Evolutionary conservation across 2,329 filamentous ascomycete species (phyloP).

Genomic region (Orbilia brochopaga): DNA sequence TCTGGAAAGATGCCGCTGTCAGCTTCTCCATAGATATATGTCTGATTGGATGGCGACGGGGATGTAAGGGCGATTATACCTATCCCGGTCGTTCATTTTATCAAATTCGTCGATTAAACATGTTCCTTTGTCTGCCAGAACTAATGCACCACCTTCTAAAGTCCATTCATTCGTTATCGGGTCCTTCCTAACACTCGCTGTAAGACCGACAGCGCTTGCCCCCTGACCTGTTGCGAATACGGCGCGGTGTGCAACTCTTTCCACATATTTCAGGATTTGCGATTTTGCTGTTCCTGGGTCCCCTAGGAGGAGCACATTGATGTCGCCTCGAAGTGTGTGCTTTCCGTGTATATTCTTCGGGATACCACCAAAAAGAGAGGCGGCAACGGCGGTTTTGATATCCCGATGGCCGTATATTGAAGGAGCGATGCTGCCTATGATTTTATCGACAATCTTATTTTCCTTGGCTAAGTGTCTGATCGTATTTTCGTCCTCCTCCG

Average conservation of each 20-base stretch:
- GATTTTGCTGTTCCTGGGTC: conserved; percentile 98
- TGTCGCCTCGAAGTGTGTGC: conserved; percentile 92
- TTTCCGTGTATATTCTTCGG: conserved; percentile 87
- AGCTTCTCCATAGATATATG: neutral
- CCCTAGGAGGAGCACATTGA: conserved; percentile 94
- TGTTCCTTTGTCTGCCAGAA: conserved; percentile 91
- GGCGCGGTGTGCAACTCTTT: conserved; percentile 94
- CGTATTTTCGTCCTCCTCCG: conserved; percentile 89
- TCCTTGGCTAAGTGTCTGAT: conserved; percentile 89
- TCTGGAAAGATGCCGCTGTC: conserved; percentile 57
- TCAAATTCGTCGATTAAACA: conserved; percentile 99
- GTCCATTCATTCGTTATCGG: conserved; percentile 97
- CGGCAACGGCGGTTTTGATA: conserved; percentile 93
- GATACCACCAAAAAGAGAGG: conserved; percentile 93
- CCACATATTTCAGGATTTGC: conserved; percentile 94
- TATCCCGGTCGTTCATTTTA: conserved; percentile 99
- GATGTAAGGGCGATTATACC: conserved; percentile 1
- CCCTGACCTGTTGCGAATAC: conserved; percentile 98
- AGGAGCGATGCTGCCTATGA: conserved; percentile 89
- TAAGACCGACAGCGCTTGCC: conserved; percentile 95
- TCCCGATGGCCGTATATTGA: conserved; percentile 97
- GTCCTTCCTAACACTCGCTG: conserved; percentile 92
- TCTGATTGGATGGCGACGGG: neutral
- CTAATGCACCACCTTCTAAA: conserved; percentile 90
- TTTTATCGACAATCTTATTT: conserved; percentile 84